phyloP scores from a whole-genome alignment of 208 protist genomes.

The Angomonas ambiguus region DNA sequence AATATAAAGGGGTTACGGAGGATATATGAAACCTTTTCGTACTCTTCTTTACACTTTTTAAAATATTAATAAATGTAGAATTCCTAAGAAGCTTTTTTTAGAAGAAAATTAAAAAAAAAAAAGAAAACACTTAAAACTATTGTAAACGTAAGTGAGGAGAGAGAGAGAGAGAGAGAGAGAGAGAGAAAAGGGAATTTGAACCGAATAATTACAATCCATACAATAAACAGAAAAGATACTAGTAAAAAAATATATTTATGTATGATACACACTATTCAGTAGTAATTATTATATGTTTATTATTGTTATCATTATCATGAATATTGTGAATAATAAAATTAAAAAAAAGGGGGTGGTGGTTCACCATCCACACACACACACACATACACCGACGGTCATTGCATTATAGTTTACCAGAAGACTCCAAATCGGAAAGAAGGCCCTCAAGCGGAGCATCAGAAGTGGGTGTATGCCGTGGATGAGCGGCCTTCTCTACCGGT shows the following conservation, averaged over 20 bases:
- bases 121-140: conserved; percentile 8
- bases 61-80: too few relatives aligned
- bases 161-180: conserved; percentile 7
- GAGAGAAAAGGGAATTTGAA: not conserved
- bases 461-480: conserved; percentile 41
- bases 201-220: not conserved
- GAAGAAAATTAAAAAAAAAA: conserved; percentile 9
- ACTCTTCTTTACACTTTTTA: too few relatives aligned
- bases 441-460: conserved; percentile 58
- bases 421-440: conserved; percentile 49
- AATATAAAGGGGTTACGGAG: too few relatives aligned
- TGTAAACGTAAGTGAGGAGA: not conserved
- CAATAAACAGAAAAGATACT: not conserved
- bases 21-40: conserved; percentile 4
- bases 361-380: not conserved
- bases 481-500: conserved; percentile 33
- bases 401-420: conserved; percentile 39
- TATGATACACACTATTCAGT: too few relatives aligned
- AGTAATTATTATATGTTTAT: too few relatives aligned
- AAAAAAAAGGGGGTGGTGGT: not conserved
- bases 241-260: too few relatives aligned
- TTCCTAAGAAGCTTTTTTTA: too few relatives aligned
- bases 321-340: too few relatives aligned
- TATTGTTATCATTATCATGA: too few relatives aligned
- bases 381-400: not conserved